A percentile compares a stretch with the other conserved stretches of the same genome.
phyloP scores from a whole-genome alignment of 305 asterid species.

The Solanum hybrid region DNA sequence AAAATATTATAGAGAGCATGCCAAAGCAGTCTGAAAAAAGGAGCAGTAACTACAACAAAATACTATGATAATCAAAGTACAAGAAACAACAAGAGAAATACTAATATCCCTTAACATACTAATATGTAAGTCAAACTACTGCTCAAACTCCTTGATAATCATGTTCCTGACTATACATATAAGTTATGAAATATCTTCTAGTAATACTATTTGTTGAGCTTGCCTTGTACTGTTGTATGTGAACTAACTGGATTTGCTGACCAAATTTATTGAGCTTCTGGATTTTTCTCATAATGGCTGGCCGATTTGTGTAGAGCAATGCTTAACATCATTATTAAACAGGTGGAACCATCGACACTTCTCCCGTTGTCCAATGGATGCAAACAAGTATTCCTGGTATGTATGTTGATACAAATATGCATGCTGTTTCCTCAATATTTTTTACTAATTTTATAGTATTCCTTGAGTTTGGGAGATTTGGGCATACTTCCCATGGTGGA shows the following conservation, averaged over 20 bases:
- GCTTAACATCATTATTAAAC: slow-evolving; percentile 26
- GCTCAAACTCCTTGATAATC: neutral
- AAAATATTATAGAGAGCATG: neutral
- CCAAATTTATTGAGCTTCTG: neutral
- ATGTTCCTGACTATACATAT: neutral
- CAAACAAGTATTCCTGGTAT: slow-evolving; percentile 96
- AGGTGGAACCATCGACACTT: slow-evolving; percentile 95
- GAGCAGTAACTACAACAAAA: neutral
- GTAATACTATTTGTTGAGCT: neutral
- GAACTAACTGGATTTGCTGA: neutral
- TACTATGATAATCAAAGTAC: neutral
- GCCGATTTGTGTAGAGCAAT: neutral
- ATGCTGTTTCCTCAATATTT: neutral
- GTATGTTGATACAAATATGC: slow-evolving; percentile 5
- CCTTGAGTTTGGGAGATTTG: neutral
- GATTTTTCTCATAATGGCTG: neutral
- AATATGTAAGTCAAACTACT: neutral
- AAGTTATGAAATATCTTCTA: neutral
- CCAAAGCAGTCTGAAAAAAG: neutral
- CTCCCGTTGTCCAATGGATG: slow-evolving; percentile 93
- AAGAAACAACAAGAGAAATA: neutral
- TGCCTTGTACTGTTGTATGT: neutral
- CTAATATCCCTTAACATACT: neutral
- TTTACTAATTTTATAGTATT: neutral
- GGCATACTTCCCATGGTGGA: neutral